Percentiles rank a stretch among this genome's conserved stretches.
These are phyloP conservation scores for Gastrodia elata DNA, from an alignment of 106 monocot species.

Conservation along the genomic window DNA sequence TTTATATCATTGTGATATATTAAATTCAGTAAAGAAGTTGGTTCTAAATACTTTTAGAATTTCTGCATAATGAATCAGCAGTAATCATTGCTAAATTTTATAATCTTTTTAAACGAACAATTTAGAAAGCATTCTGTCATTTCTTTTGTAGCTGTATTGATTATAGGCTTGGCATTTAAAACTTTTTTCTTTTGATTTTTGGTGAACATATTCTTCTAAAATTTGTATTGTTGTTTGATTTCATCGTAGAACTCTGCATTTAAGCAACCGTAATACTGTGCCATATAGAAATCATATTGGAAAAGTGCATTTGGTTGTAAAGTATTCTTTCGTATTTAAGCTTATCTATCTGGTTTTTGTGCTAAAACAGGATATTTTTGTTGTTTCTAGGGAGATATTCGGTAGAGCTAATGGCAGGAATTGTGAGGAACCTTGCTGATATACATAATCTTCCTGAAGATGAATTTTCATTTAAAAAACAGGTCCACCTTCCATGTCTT, in stretches of 20 bases:
- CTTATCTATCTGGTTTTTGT: neutral
- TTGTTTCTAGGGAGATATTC: conserved; percentile 45
- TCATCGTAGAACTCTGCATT: neutral
- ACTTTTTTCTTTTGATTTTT: neutral
- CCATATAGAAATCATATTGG: too few relatives aligned
- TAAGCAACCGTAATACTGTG: too few relatives aligned
- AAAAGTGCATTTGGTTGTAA: too few relatives aligned
- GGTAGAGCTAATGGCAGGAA: conserved; percentile 46
- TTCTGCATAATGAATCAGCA: neutral
- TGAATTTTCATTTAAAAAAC: conserved; percentile 63
- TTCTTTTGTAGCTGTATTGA: neutral
- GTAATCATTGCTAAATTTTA: neutral
- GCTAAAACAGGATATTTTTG: neutral
- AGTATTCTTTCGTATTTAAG: neutral
- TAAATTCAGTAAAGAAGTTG: neutral
- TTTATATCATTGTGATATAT: neutral
- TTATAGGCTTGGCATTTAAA: neutral
- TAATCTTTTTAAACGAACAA: neutral
- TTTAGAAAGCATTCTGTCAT: neutral
- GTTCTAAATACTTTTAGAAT: neutral
- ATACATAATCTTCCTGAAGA: conserved; percentile 73
- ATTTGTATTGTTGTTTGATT: neutral
- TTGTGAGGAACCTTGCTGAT: conserved; percentile 54
- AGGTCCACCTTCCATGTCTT: conserved; percentile 24
- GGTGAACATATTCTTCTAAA: neutral